Conservation (phyloP, 257 asterid genomes). For the Rauvolfia tetraphylla region DNA sequence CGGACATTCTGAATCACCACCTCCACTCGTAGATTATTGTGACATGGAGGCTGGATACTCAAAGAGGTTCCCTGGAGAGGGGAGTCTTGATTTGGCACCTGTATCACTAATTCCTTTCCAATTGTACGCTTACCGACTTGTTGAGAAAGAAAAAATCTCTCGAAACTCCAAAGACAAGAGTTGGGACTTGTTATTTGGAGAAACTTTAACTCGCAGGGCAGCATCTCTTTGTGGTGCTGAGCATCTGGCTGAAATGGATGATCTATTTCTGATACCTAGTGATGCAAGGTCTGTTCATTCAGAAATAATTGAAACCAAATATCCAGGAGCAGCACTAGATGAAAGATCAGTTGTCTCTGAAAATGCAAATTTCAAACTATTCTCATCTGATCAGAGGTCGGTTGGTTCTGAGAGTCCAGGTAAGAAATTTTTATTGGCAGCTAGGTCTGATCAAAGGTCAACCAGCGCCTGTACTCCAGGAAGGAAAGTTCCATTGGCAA, state of each 20-base stretch:
- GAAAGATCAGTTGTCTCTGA: conserved; percentile 60
- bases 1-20: conserved; percentile 76
- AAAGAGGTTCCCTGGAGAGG: conserved; percentile 42
- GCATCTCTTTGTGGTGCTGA: conserved; percentile 50
- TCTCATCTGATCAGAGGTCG: conserved; percentile 40
- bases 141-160: conserved; percentile 57
- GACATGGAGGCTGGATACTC: conserved; percentile 63
- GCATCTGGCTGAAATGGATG: conserved; percentile 59
- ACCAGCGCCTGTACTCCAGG: conserved; percentile 23
- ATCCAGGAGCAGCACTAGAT: conserved; percentile 34
- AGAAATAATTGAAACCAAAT: conserved; percentile 53
- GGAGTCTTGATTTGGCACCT: conserved; percentile 26
- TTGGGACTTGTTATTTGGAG: conserved; percentile 44
- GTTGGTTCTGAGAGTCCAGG: conserved; percentile 50
- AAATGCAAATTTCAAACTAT: conserved; percentile 34
- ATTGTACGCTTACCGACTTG: conserved; percentile 54
- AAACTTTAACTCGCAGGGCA: conserved; percentile 21
- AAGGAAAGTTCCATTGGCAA: conserved; percentile 18
- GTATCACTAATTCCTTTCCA: conserved; percentile 74
- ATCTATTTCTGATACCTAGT: conserved; percentile 50
- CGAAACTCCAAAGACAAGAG: conserved; percentile 28
- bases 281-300: conserved; percentile 68
- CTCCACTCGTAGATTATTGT: conserved; percentile 72
- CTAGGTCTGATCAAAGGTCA: conserved; percentile 19
- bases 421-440: conserved; percentile 17